phyloP scores from a whole-genome alignment of 2,329 filamentous ascomycete species.

The Fusarium stilboides region DNA sequence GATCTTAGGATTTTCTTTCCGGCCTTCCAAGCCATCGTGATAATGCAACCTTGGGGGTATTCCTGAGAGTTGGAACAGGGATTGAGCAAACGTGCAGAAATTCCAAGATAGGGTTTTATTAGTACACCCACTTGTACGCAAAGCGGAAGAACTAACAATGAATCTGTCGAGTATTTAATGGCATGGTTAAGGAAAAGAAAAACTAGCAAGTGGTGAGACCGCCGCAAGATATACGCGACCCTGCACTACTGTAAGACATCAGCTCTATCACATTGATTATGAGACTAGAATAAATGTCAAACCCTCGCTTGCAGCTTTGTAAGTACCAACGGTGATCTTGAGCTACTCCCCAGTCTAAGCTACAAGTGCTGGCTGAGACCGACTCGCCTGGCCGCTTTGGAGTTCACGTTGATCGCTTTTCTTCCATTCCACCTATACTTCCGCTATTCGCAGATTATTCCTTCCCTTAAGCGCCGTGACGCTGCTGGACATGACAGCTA shows the following conservation, averaged over 20 bases:
- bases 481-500: constrained; percentile 3
- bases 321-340: neutral
- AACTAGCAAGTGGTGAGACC: constrained; percentile 2
- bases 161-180: neutral
- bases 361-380: neutral
- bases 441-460: neutral
- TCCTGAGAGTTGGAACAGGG: neutral
- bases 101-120: constrained; percentile 13
- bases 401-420: neutral
- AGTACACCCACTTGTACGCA: neutral
- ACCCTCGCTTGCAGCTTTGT: neutral
- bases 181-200: constrained; percentile 13
- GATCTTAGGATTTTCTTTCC: neutral
- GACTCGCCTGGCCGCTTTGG: neutral
- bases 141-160: neutral
- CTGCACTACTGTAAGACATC: no score
- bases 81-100: neutral
- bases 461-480: no score
- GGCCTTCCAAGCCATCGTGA: neutral
- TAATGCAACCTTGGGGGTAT: neutral
- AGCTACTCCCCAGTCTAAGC: neutral
- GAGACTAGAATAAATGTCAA: neutral
- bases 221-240: neutral
- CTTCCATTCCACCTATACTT: neutral
- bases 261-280: neutral